Evolutionary conservation across 2,329 filamentous ascomycete species (phyloP).

Genomic region (Aureobasidium vineae): DNA sequence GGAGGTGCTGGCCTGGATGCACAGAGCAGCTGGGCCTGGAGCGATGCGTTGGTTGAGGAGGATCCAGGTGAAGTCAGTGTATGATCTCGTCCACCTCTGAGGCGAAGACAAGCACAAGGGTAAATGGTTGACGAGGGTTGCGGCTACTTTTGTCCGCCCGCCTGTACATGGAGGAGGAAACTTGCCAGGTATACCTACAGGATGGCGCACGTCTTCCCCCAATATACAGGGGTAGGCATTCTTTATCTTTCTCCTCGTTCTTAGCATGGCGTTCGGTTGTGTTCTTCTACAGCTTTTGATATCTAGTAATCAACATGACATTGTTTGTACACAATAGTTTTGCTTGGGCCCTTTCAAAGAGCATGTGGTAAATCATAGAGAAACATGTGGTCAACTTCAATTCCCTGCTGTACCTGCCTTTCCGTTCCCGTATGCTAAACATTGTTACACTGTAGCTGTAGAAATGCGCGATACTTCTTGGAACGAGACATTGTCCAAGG

Average conservation of each 20-base stretch:
- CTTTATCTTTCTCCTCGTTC: slow-evolving; percentile 15
- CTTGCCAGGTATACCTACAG: slow-evolving; percentile 8
- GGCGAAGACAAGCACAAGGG: neutral
- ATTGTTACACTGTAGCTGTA: too few species aligned
- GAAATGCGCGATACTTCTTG: too few species aligned
- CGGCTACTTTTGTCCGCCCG: neutral
- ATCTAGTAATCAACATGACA: neutral
- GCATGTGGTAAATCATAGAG: too few species aligned
- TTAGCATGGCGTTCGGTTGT: slow-evolving; percentile 21
- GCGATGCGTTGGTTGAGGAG: slow-evolving; percentile 20
- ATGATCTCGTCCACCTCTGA: neutral
- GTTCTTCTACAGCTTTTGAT: neutral
- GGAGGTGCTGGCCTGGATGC: slow-evolving; percentile 15
- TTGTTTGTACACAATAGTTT: neutral
- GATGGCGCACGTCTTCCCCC: neutral
- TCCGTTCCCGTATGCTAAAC: too few species aligned
- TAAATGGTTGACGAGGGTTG: neutral
- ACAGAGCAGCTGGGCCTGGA: slow-evolving; percentile 8
- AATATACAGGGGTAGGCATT: neutral
- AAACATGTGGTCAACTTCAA: too few species aligned
- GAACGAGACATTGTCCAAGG: too few species aligned
- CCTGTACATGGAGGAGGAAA: neutral
- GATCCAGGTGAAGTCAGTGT: slow-evolving; percentile 27
- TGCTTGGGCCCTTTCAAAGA: neutral
- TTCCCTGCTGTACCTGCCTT: too few species aligned